Percentiles rank a stretch among this genome's conserved stretches.
These are phyloP conservation scores for Suillus weaverae DNA, from an alignment of 768 basidiomycete species.

Conservation along the genomic window DNA sequence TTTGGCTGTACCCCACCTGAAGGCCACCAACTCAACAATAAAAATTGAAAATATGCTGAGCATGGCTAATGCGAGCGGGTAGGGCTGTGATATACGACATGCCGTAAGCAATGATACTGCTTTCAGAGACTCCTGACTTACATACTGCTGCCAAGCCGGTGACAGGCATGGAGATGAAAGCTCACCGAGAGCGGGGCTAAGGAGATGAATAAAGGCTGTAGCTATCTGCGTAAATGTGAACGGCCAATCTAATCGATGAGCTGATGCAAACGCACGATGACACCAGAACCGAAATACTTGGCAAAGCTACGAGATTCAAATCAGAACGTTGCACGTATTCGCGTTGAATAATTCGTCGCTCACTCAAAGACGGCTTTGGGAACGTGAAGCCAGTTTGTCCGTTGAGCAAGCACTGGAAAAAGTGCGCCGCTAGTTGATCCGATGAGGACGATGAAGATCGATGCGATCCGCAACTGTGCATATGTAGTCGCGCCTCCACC, in stretches of 20 bases:
- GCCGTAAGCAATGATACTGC: background rate
- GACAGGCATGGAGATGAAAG: conserved; percentile 70
- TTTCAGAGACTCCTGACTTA: conserved; percentile 35
- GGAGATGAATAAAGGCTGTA: conserved; percentile 85
- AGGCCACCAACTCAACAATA: conserved; percentile 81
- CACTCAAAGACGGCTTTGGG: conserved; percentile 61
- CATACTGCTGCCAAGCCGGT: conserved; percentile 72
- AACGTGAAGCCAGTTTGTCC: conserved; percentile 46
- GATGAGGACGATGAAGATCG: conserved; percentile 71
- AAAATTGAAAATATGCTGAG: conserved; percentile 83
- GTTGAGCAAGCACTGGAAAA: conserved; percentile 67
- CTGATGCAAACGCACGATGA: conserved; percentile 56
- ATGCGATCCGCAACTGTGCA: conserved; percentile 60
- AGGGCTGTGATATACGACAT: conserved; percentile 52
- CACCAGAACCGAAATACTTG: conserved; percentile 90
- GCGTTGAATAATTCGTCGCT: conserved; percentile 24
- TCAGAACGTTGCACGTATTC: background rate
- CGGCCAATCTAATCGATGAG: background rate
- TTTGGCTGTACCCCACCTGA: conserved; percentile 80
- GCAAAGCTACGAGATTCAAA: conserved; percentile 55
- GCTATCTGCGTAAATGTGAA: conserved; percentile 57
- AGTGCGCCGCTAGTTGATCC: conserved; percentile 61
- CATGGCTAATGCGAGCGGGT: conserved; percentile 79
- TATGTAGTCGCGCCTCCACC: conserved; percentile 53
- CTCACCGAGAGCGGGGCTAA: conserved; percentile 72